Conservation (phyloP, 176 grass and related monocot genomes). For the Chrysopogon serrulatus region DNA sequence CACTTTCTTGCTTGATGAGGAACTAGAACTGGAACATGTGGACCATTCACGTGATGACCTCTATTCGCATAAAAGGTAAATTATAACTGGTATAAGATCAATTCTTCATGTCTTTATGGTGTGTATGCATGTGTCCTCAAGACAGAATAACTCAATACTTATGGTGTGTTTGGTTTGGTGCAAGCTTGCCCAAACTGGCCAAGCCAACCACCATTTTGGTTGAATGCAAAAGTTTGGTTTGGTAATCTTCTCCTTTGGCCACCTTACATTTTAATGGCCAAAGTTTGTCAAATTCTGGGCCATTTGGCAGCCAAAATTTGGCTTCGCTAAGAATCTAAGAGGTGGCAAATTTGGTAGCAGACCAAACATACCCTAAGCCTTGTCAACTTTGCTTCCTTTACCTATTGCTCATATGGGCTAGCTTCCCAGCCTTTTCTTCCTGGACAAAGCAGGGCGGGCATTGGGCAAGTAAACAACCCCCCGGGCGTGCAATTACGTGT, state of each 20-base stretch:
- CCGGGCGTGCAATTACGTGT: no score
- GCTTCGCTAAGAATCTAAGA: neutral
- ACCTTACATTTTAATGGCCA: neutral
- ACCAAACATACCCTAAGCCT: neutral
- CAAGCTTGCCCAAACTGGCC: neutral
- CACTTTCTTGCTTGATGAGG: conserved; percentile 88
- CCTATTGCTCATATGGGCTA: neutral
- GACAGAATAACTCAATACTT: neutral
- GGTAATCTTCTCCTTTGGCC: neutral
- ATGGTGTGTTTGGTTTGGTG: neutral
- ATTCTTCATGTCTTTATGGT: neutral
- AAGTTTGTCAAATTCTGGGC: neutral
- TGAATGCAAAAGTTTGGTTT: neutral
- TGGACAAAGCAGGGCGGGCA: neutral
- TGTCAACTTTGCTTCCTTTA: neutral
- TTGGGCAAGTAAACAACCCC: no score
- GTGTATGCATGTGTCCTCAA: neutral
- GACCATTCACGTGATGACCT: conserved; percentile 30
- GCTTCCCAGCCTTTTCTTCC: neutral
- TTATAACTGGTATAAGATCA: neutral
- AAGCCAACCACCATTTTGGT: neutral
- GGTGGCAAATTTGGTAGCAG: neutral
- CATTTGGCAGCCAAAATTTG: neutral
- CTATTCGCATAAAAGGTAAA: conserved; percentile 65
- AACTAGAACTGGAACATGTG: conserved; percentile 61